phyloP scores from a whole-genome alignment of 2,329 filamentous ascomycete genomes.

The Blastomyces silverae region DNA sequence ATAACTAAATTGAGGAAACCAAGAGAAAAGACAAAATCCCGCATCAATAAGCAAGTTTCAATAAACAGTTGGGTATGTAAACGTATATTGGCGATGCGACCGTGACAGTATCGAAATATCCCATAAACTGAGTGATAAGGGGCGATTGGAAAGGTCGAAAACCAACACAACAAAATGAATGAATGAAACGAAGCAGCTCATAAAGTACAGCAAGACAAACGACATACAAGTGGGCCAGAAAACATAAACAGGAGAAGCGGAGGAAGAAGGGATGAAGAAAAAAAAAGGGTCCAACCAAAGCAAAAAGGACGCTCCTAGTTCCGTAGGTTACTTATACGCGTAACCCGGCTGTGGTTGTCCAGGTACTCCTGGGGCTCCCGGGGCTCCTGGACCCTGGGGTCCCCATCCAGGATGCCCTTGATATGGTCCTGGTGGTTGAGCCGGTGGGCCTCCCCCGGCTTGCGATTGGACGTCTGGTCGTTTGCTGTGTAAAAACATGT shows the following conservation, averaged over 20 bases:
- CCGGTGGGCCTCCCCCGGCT: constrained; percentile 8
- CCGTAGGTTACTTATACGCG: constrained; percentile 10
- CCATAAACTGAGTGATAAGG: background rate
- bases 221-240: background rate
- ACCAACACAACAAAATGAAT: background rate
- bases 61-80: constrained; percentile 7
- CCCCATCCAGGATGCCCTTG: constrained; percentile 7
- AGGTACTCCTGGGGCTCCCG: constrained; percentile 1
- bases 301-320: background rate
- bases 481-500: constrained; percentile 13
- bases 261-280: background rate
- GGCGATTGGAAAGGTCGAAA: background rate
- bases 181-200: background rate
- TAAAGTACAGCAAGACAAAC: background rate
- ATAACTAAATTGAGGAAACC: background rate
- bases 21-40: background rate
- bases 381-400: background rate
- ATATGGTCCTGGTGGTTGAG: background rate
- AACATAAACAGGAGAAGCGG: background rate
- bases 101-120: background rate
- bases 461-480: constrained; percentile 23
- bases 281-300: background rate
- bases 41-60: background rate
- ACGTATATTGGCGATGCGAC: background rate
- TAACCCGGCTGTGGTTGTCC: constrained; percentile 7